Percentiles rank a stretch among this genome's conserved stretches.
phyloP scores from a whole-genome alignment of 2,329 filamentous ascomycete genomes.

The Sordariomycetes sp. region DNA sequence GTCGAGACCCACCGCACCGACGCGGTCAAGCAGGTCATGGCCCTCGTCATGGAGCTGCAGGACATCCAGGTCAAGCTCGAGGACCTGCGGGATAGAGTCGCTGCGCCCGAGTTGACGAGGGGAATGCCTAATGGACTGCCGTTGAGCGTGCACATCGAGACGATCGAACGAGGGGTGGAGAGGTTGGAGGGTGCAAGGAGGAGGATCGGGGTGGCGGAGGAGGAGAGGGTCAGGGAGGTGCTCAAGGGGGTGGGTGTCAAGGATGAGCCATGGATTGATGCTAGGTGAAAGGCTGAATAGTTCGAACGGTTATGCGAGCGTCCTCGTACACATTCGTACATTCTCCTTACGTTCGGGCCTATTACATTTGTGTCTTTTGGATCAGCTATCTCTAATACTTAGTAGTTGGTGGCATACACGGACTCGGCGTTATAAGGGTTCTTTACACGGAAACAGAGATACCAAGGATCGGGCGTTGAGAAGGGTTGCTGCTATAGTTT shows the following conservation, averaged over 20 bases:
- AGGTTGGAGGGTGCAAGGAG: conserved; percentile 57
- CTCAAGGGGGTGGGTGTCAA: conserved; percentile 34
- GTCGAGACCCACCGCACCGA: conserved; percentile 57
- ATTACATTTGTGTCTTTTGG: too few species aligned
- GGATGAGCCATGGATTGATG: conserved; percentile 32
- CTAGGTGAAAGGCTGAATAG: too few species aligned
- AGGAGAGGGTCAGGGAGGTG: conserved; percentile 44
- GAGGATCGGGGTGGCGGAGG: conserved; percentile 48
- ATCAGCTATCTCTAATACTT: too few species aligned
- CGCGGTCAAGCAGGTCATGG: conserved; percentile 60
- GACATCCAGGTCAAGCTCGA: conserved; percentile 63
- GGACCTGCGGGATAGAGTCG: conserved; percentile 63
- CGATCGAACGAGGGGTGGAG: conserved; percentile 64
- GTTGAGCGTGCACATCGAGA: conserved; percentile 65
- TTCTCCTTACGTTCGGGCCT: too few species aligned
- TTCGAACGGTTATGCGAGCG: too few species aligned
- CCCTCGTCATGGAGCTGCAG: conserved; percentile 63
- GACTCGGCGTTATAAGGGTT: too few species aligned
- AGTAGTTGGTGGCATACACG: too few species aligned
- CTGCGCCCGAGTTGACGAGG: conserved; percentile 50
- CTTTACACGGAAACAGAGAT: too few species aligned
- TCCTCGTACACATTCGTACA: too few species aligned
- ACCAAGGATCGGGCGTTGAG: too few species aligned
- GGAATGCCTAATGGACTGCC: conserved; percentile 35
- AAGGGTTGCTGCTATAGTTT: too few species aligned